Evolutionary conservation across 169 alveolate species (phyloP), one percentile per base, ranked within the genome.

Genomic region (Plasmodium gonderi): DNA sequence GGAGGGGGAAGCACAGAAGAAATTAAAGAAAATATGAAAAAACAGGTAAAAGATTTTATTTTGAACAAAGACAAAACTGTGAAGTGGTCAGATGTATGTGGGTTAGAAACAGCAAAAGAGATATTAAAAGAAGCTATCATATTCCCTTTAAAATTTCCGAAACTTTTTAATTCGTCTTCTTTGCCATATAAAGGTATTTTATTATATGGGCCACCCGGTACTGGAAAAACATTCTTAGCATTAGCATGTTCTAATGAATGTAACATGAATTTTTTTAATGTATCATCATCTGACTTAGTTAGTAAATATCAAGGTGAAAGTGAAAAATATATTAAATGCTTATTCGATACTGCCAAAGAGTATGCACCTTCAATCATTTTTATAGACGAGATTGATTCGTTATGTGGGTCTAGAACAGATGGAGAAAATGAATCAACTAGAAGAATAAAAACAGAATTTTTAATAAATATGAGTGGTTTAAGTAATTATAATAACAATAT

Each of bases 171-270:
- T 81, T 99, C 99, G 12, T 76, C 91, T 26, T 17, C 82, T 14
- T 45, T 90, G 54, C 94, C 94, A 9, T 90, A 90, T 90, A 90
- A 90, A 79, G 94, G 94, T 23, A 90, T 90, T 20, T 79, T 90
- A 44, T 38, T 90, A 77, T 90, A 90, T 90, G 94, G 94, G 2
- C 99, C 99, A 17, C 99, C 99, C 3, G 99, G 99, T 33, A 98
- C 99, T 42, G 99, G 99, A 38, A 99, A 99, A 95, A 97, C 99
- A 12, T 98, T 95, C 95, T 93, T 99, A 67, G 99, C 99, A 3
- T 98, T 99, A 95, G 99, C 99, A 20, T 98, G 99, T 83, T 99
- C 99, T 5, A 99, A 99, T 20, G 99, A 99, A 96, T 98, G 98
- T 68, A 97, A 96, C 68, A 98, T 98, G 47, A 97, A 98, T n/a